Conservation (phyloP, 2,329 filamentous ascomycete species). For the Rutstroemia sp. region DNA sequence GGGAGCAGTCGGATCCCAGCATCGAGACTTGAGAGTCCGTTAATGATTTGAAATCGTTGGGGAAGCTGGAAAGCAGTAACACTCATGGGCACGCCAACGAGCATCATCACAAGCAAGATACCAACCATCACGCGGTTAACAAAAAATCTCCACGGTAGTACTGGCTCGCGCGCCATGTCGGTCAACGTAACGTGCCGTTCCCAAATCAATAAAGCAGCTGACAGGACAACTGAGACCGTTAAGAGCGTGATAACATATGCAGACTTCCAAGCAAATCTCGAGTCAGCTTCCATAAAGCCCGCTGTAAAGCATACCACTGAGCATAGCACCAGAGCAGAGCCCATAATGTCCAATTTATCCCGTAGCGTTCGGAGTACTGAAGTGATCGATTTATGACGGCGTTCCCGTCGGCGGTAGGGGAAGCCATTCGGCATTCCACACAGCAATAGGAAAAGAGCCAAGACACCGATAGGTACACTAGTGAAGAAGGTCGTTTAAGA, state of each 20-base stretch:
- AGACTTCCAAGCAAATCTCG: constrained; percentile 36
- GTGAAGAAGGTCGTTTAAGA: too few relatives aligned
- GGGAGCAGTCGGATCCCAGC: not conserved
- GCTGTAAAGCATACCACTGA: constrained; percentile 39
- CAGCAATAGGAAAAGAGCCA: not conserved
- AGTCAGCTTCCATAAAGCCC: constrained; percentile 38
- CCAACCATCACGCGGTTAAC: constrained; percentile 8
- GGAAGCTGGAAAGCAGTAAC: not conserved
- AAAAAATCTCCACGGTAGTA: constrained; percentile 14
- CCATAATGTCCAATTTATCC: not conserved
- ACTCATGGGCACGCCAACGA: not conserved
- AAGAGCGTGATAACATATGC: constrained; percentile 31
- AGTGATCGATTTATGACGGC: too few relatives aligned
- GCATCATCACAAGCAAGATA: too few relatives aligned
- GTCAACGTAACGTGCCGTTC: constrained; percentile 16
- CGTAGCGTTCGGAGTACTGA: not conserved
- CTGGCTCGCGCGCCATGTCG: constrained; percentile 9
- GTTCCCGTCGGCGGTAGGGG: not conserved
- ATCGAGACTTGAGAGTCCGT: not conserved
- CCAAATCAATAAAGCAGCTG: constrained; percentile 29
- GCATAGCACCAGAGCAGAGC: constrained; percentile 30
- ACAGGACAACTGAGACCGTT: constrained; percentile 20
- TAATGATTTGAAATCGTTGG: not conserved
- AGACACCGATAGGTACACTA: not conserved
- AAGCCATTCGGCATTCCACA: not conserved